A percentile compares a stretch with the other conserved stretches of the same genome.
phyloP scores from a whole-genome alignment of 2,329 filamentous ascomycete genomes.

The Pseudocercospora pini-densiflorae region DNA sequence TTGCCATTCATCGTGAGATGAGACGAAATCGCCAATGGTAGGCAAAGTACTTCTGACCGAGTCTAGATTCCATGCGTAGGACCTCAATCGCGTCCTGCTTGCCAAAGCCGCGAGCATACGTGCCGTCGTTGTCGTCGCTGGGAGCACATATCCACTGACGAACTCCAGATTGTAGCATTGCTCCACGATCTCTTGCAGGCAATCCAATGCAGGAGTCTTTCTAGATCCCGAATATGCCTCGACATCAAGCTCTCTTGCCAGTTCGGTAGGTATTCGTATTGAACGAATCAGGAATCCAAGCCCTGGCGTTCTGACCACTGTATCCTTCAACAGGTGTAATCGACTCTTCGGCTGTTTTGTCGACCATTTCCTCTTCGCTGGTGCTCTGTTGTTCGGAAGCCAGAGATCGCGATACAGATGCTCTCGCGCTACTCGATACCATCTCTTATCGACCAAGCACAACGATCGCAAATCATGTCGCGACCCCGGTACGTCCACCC shows the following conservation, averaged over 20 bases:
- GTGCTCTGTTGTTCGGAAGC: slow-evolving; percentile 38
- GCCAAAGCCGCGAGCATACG: slow-evolving; percentile 55
- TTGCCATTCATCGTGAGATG: slow-evolving; percentile 58
- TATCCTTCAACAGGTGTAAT: slow-evolving; percentile 59
- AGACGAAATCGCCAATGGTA: slow-evolving; percentile 59
- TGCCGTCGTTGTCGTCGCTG: slow-evolving; percentile 31
- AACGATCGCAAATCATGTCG: slow-evolving; percentile 59
- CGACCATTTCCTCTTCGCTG: slow-evolving; percentile 49
- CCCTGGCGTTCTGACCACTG: slow-evolving; percentile 55
- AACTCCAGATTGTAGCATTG: slow-evolving; percentile 62
- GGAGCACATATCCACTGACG: slow-evolving; percentile 58
- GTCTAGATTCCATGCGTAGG: slow-evolving; percentile 60
- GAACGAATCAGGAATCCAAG: slow-evolving; percentile 59
- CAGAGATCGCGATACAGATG: slow-evolving; percentile 52
- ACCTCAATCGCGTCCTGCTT: slow-evolving; percentile 57
- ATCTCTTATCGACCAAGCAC: slow-evolving; percentile 59
- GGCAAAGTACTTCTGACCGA: slow-evolving; percentile 30
- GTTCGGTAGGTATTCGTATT: slow-evolving; percentile 57
- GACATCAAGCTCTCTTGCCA: slow-evolving; percentile 44
- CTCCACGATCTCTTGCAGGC: slow-evolving; percentile 62
- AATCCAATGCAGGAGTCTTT: slow-evolving; percentile 54
- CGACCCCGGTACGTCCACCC: slow-evolving; percentile 58
- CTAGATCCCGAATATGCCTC: slow-evolving; percentile 38
- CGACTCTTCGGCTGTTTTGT: slow-evolving; percentile 49
- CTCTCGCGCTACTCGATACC: slow-evolving; percentile 57